Evolutionary conservation across 2,329 filamentous ascomycete species (phyloP).

Genomic region (Nigrospora oryzae): DNA sequence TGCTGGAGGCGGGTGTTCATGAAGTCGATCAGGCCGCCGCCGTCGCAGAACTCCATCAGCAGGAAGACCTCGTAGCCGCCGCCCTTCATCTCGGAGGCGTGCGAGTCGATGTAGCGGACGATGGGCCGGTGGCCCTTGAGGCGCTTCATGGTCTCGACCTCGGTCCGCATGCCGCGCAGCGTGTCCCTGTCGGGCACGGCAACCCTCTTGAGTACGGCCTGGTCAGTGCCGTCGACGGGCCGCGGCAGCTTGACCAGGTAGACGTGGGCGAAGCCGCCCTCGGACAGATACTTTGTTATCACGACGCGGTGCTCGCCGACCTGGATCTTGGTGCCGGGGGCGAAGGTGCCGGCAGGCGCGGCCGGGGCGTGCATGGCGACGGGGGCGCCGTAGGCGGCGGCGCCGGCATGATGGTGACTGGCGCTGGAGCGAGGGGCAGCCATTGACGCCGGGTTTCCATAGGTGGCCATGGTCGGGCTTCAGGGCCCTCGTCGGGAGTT

Average conservation of each 20-base stretch:
- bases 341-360: slow-evolving; percentile 76
- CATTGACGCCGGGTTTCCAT: slow-evolving; percentile 16
- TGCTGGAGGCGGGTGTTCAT: slow-evolving; percentile 99
- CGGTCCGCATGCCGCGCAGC: slow-evolving; percentile 90
- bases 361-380: slow-evolving; percentile 22
- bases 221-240: slow-evolving; percentile 67
- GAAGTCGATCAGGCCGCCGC: slow-evolving; percentile 94
- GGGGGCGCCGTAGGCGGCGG: slow-evolving; percentile 34
- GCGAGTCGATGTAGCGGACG: slow-evolving; percentile 96
- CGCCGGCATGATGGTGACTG: slow-evolving; percentile 27
- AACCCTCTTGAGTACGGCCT: slow-evolving; percentile 86
- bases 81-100: slow-evolving; percentile 85
- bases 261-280: slow-evolving; percentile 96
- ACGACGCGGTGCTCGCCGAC: slow-evolving; percentile 87
- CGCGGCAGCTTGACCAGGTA: slow-evolving; percentile 86
- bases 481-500: background rate
- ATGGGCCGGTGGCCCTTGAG: slow-evolving; percentile 94
- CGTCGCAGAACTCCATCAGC: slow-evolving; percentile 95
- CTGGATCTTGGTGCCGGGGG: slow-evolving; percentile 92
- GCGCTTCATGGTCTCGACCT: slow-evolving; percentile 99
- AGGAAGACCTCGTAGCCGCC: slow-evolving; percentile 97
- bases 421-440: slow-evolving; percentile 29
- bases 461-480: slow-evolving; percentile 15
- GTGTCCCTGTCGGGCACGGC: slow-evolving; percentile 94
- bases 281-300: slow-evolving; percentile 95